Conservation (phyloP, 2,329 filamentous ascomycete species). For the Epichloe bromicola region DNA sequence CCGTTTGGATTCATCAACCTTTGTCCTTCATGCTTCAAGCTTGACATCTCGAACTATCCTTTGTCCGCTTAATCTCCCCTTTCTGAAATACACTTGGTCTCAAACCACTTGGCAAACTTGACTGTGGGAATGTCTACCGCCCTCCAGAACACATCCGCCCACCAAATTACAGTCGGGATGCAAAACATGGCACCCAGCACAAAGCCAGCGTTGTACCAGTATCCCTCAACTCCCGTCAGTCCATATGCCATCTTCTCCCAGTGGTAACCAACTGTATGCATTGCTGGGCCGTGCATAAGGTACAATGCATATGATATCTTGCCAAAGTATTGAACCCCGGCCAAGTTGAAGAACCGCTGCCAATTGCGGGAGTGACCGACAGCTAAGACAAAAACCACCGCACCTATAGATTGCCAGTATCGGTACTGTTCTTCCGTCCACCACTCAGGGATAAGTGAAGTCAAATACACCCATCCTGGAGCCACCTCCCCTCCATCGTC, state of each 20-base stretch:
- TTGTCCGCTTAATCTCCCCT: conserved; percentile 4
- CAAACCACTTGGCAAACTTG: conserved; percentile 42
- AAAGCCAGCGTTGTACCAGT: conserved; percentile 33
- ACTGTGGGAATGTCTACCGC: conserved; percentile 42
- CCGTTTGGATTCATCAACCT: neutral
- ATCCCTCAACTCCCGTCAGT: conserved; percentile 32
- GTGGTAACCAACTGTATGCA: conserved; percentile 39
- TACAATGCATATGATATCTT: conserved; percentile 49
- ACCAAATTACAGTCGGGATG: conserved; percentile 39
- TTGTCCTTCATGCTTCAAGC: neutral
- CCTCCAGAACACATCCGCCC: conserved; percentile 43
- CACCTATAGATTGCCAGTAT: conserved; percentile 43
- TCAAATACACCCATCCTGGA: conserved; percentile 39
- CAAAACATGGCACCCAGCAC: conserved; percentile 32
- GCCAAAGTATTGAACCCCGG: conserved; percentile 42
- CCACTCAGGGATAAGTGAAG: conserved; percentile 34
- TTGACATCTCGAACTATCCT: neutral
- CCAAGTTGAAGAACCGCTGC: conserved; percentile 37
- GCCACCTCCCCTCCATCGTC: conserved; percentile 29
- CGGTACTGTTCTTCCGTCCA: conserved; percentile 36
- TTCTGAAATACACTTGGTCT: conserved; percentile 27
- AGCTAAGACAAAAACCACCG: conserved; percentile 37
- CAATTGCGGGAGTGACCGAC: conserved; percentile 33
- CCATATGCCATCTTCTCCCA: conserved; percentile 35
- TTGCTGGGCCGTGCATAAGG: conserved; percentile 44